A percentile compares a stretch with the other conserved stretches of the same genome.
phyloP scores from a whole-genome alignment of 805 yeast species.

The Wickerhamomyces mucosus region DNA sequence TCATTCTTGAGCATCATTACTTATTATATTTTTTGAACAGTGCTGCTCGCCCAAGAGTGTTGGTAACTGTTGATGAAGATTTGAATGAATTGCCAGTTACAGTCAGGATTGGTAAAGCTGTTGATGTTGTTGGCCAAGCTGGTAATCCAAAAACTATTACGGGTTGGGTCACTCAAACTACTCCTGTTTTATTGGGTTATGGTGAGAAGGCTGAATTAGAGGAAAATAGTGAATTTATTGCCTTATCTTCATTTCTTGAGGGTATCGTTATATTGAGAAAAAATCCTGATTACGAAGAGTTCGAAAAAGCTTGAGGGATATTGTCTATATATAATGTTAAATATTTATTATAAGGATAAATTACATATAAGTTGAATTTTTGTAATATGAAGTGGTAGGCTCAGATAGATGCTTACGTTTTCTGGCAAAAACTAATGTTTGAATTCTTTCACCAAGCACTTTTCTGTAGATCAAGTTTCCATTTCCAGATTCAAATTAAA shows the following conservation, averaged over 20 bases:
- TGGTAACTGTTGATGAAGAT: conserved; percentile 85
- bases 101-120: conserved; percentile 98
- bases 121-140: conserved; percentile 97
- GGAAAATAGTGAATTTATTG: conserved; percentile 76
- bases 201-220: conserved; percentile 98
- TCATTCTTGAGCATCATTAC: conserved; percentile 74
- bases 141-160: conserved; percentile 98
- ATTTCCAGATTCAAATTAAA: no score
- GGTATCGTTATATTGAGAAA: conserved; percentile 90
- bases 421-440: no score
- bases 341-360: no score
- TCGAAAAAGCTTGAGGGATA: conserved; percentile 13
- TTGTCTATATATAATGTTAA: neutral
- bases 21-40: conserved; percentile 79
- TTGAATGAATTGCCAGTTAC: conserved; percentile 78
- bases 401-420: no score
- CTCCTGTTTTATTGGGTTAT: conserved; percentile 87
- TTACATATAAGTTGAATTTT: no score
- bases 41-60: conserved; percentile 86
- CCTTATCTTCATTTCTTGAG: conserved; percentile 74
- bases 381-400: no score
- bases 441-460: no score
- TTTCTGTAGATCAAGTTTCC: no score
- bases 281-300: conserved; percentile 72
- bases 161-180: conserved; percentile 98